These are phyloP conservation scores for Suillus brevipes DNA, from an alignment of 768 basidiomycete species.

Conservation along the genomic window DNA sequence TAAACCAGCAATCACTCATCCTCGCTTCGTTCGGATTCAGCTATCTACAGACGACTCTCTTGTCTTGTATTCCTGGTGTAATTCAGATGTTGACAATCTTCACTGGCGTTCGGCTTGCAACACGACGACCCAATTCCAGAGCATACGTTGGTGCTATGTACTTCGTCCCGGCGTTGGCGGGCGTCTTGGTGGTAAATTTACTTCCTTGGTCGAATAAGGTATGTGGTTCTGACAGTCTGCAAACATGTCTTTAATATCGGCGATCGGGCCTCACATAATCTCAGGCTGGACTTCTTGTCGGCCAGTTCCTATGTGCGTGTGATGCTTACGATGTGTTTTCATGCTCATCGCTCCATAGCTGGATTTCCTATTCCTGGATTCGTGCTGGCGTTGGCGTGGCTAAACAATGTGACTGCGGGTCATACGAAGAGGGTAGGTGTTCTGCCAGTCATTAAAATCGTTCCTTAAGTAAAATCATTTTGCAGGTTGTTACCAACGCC, in stretches of 20 bases:
- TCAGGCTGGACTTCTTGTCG: constrained; percentile 39
- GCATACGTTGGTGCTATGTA: not conserved
- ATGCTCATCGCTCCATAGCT: not conserved
- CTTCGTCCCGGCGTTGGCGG: not conserved
- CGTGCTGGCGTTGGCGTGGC: not conserved
- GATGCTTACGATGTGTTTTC: not conserved
- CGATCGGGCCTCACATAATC: not conserved
- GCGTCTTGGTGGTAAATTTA: not conserved
- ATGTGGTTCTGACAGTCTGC: not conserved
- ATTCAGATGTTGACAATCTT: not conserved
- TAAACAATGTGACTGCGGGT: not conserved
- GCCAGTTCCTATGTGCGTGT: constrained; percentile 49
- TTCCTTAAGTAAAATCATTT: not conserved
- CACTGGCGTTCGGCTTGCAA: not conserved
- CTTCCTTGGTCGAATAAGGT: not conserved
- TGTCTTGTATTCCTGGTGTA: not conserved
- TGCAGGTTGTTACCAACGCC: not conserved
- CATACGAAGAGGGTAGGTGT: not conserved
- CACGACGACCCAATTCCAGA: not conserved
- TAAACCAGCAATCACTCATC: not conserved
- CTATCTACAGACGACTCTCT: not conserved
- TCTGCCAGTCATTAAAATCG: not conserved
- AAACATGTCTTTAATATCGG: not conserved
- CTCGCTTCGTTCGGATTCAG: not conserved
- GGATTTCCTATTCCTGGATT: constrained; percentile 19